Conservation (phyloP, 2,329 filamentous ascomycete species). For the Knufia fluminis region DNA sequence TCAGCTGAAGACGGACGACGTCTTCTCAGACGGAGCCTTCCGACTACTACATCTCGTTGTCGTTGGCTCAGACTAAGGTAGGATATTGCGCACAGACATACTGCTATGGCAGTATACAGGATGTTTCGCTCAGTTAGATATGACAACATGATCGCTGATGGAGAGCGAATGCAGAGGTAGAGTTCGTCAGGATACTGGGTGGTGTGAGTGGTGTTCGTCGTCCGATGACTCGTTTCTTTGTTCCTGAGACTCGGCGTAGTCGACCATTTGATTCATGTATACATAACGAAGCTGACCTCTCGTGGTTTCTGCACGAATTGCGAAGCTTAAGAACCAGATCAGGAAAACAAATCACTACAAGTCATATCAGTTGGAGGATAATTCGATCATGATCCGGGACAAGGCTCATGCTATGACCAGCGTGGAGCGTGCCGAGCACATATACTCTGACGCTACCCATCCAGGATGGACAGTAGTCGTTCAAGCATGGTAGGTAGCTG, state of each 20-base stretch:
- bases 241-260: not conserved
- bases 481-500: not conserved
- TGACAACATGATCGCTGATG: not conserved
- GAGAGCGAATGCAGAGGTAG: not conserved
- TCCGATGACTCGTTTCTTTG: not conserved
- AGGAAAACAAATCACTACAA: not conserved
- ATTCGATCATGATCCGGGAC: not conserved
- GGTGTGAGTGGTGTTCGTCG: not conserved
- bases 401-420: not conserved
- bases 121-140: not conserved
- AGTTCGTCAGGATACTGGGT: not conserved
- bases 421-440: not conserved
- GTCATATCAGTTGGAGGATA: not conserved
- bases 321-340: not conserved
- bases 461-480: not conserved
- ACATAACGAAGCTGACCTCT: not conserved
- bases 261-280: not conserved
- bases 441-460: not conserved
- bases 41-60: constrained; percentile 33
- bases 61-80: constrained; percentile 25
- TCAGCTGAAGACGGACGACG: constrained; percentile 39
- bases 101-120: constrained; percentile 1
- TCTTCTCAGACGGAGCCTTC: constrained; percentile 31
- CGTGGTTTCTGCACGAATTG: not conserved
- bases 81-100: constrained; percentile 11